Evolutionary conservation across 2,329 filamentous ascomycete genomes (phyloP).

Genomic region (Aspergillus phoenicis): DNA sequence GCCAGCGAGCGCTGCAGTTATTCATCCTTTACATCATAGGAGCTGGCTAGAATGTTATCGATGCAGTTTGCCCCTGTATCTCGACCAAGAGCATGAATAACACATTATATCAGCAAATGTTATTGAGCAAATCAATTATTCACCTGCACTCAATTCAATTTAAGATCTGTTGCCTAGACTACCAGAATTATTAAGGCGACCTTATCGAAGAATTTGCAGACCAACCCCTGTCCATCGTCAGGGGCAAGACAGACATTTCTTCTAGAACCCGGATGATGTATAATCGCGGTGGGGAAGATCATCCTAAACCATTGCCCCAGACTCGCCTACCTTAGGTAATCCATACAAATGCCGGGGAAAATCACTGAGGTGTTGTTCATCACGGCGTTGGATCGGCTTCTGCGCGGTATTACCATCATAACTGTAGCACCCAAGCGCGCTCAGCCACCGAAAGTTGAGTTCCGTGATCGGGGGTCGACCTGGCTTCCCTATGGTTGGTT

Average conservation of each 20-base stretch:
- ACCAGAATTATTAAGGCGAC: too few relatives aligned
- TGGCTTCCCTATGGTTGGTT: background rate
- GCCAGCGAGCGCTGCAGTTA: background rate
- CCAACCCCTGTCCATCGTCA: background rate
- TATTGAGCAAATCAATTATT: too few relatives aligned
- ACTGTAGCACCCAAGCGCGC: background rate
- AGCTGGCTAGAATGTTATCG: background rate
- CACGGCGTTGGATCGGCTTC: background rate
- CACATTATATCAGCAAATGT: too few relatives aligned
- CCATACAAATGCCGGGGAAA: background rate
- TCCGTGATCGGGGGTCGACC: background rate
- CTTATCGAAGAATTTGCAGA: background rate
- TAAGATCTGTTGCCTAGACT: too few relatives aligned
- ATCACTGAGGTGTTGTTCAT: background rate
- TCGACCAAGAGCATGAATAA: too few relatives aligned
- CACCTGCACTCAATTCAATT: too few relatives aligned
- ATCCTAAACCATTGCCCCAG: background rate
- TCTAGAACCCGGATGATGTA: conserved; percentile 10
- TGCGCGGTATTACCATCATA: background rate
- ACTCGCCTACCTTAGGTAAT: conserved; percentile 7
- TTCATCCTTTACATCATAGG: background rate
- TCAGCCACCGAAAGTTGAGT: background rate
- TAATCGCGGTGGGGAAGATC: conserved; percentile 9
- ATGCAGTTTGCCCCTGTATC: background rate
- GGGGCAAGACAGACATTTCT: background rate